These are phyloP conservation scores for Cornus kousa DNA, from an alignment of 148 eudicot genomes.

Conservation along the genomic window DNA sequence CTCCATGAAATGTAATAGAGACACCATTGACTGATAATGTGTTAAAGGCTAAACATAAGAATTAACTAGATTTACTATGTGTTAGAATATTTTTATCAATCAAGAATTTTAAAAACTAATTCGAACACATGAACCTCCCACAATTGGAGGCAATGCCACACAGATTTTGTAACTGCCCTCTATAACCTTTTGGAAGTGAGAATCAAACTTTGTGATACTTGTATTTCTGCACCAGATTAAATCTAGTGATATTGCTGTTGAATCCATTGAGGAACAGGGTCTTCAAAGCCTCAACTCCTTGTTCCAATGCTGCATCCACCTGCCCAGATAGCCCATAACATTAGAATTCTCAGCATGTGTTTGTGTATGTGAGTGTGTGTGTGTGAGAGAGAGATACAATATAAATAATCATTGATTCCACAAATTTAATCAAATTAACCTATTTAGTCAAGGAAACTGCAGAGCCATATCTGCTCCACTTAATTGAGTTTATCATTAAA, in stretches of 20 bases:
- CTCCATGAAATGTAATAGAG: not conserved
- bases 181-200: not conserved
- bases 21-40: not conserved
- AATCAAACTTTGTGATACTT: conserved; percentile 76
- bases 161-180: not conserved
- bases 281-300: conserved; percentile 84
- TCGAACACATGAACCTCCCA: not conserved
- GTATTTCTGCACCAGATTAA: conserved; percentile 90
- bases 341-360: not conserved
- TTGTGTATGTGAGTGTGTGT: too few species aligned
- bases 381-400: not conserved
- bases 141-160: not conserved
- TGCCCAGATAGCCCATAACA: conserved; percentile 26
- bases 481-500: not conserved
- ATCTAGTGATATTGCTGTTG: conserved; percentile 54
- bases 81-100: not conserved
- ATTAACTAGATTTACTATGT: not conserved
- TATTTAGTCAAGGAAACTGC: not conserved
- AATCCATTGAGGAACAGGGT: conserved; percentile 67
- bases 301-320: conserved; percentile 89
- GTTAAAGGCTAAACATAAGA: not conserved
- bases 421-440: not conserved
- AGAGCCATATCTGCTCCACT: not conserved
- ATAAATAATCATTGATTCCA: not conserved
- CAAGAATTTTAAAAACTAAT: too few species aligned